Evolutionary conservation across 1,284 basidiomycete species (phyloP).

Genomic region (Fomitopsis betulina): DNA sequence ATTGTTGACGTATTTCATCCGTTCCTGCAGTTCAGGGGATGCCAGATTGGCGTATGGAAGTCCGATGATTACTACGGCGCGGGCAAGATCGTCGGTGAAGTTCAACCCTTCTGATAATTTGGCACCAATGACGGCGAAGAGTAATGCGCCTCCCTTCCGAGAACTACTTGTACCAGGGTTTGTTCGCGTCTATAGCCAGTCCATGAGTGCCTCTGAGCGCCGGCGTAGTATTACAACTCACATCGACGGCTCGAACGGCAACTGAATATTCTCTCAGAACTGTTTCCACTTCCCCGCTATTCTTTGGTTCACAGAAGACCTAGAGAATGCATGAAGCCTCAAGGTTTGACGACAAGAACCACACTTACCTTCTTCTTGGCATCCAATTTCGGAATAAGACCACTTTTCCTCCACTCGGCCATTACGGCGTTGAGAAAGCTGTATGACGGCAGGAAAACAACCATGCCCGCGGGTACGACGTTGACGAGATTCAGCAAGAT

Average conservation of each 20-base stretch:
- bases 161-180: slow-evolving; percentile 14
- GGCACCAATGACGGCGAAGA: slow-evolving; percentile 94
- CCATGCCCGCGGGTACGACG: slow-evolving; percentile 82
- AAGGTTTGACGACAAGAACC: background rate
- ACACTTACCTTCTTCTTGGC: slow-evolving; percentile 67
- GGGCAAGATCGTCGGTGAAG: slow-evolving; percentile 87
- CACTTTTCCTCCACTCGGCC: slow-evolving; percentile 61
- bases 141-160: slow-evolving; percentile 57
- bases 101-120: slow-evolving; percentile 98
- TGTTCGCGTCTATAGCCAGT: background rate
- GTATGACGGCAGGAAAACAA: slow-evolving; percentile 95
- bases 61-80: slow-evolving; percentile 87
- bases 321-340: slow-evolving; percentile 25
- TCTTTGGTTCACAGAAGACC: slow-evolving; percentile 89
- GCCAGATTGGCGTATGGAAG: slow-evolving; percentile 91
- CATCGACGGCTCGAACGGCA: slow-evolving; percentile 40
- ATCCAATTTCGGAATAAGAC: slow-evolving; percentile 58
- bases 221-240: slow-evolving; percentile 13
- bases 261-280: slow-evolving; percentile 75
- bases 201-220: background rate
- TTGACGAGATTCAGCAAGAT: slow-evolving; percentile 76
- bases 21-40: slow-evolving; percentile 87
- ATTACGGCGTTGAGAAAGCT: slow-evolving; percentile 72
- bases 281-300: slow-evolving; percentile 70
- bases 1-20: slow-evolving; percentile 82